Base-by-base conservation (phyloP, 140 eudicot genomes). In the Ambrosia hybrid region DNA sequence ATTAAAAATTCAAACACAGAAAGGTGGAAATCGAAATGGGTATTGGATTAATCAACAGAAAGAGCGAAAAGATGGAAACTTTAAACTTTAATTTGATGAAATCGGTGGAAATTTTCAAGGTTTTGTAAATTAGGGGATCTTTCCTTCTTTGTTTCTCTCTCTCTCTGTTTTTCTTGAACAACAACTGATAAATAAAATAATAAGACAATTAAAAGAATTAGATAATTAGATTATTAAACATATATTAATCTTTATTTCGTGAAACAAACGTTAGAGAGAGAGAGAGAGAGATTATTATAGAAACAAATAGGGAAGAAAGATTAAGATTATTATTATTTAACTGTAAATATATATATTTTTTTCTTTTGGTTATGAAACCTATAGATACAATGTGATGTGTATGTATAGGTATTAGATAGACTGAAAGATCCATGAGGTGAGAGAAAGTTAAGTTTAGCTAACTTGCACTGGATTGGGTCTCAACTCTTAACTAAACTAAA, bases 341-440 rank as follows among this genome's bases (percentile, higher is more conserved):
- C 76, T 61, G 81, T 62, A 60, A 70, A 67, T 71, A 43, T 48
- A 21, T 65, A 43, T 78, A 38, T 71, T 26, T 37, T 73, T 73
- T 59, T 26, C 2, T 2, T 30, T 30, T 30, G 2, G 34, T 30
- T 30, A 30, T 30, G 34, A 10, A 53, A 76, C 43, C 70, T 79
- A 82, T 85, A 85, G 87, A 85, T 85, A 82, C 83, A 85, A 65
- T 72, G 51, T 64, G 7, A 67, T 73, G 87, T 82, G 76, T 82
- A 74, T 85, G 79, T 85, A 85, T 79, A 46, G 34, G 34, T 30
- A 73, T 79, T 85, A 82, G 82, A 46, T 78, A 33, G 65, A 72
- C 83, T 57, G 74, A 60, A 60, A 77, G 65, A 76, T 13, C 66
- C 52, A 65, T 48, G 72, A 70, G 65, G 78, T 65, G 83, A 79